Percentiles rank a stretch among this genome's conserved stretches.
Evolutionary conservation across 2,329 filamentous ascomycete species (phyloP).

Genomic region (Bertia moriformis): DNA sequence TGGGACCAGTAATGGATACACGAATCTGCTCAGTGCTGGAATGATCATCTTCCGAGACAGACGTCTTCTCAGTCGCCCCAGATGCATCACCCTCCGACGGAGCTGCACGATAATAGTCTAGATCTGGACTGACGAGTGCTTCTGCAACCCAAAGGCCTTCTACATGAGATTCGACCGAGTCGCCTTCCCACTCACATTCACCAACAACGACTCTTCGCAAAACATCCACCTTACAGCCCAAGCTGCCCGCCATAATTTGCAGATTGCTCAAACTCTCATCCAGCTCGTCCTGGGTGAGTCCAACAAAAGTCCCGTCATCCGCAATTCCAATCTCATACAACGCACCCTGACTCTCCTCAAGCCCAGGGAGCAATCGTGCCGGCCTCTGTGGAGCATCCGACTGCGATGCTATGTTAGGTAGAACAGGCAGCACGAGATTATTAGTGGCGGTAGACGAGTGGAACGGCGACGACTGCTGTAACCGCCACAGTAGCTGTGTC

Average conservation of each 20-base stretch:
- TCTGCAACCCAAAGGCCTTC: constrained; percentile 75
- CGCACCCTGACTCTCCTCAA: constrained; percentile 86
- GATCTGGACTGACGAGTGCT: constrained; percentile 67
- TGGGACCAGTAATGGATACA: constrained; percentile 76
- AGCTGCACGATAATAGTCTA: constrained; percentile 11
- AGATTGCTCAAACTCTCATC: constrained; percentile 78
- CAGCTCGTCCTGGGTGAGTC: constrained; percentile 79
- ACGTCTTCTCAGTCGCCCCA: constrained; percentile 3
- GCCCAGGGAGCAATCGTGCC: constrained; percentile 53
- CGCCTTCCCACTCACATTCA: constrained; percentile 55
- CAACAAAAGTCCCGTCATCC: constrained; percentile 82
- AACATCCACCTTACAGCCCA: constrained; percentile 75
- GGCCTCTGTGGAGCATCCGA: constrained; percentile 29
- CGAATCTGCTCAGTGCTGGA: constrained; percentile 62
- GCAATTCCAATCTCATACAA: constrained; percentile 93
- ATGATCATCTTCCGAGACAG: constrained; percentile 22
- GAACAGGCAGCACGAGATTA: constrained; percentile 58
- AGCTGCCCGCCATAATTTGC: constrained; percentile 76
- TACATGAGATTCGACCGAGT: constrained; percentile 5
- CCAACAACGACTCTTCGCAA: constrained; percentile 73
- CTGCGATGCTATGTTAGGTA: constrained; percentile 49
- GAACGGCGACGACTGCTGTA: constrained; percentile 88
- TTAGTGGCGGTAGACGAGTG: constrained; percentile 69
- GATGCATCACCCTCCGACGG: constrained; percentile 1
- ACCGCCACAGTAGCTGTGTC: constrained; percentile 83